phyloP scores from a whole-genome alignment of 129 eudicot genomes.

The Flaveria linearis region DNA sequence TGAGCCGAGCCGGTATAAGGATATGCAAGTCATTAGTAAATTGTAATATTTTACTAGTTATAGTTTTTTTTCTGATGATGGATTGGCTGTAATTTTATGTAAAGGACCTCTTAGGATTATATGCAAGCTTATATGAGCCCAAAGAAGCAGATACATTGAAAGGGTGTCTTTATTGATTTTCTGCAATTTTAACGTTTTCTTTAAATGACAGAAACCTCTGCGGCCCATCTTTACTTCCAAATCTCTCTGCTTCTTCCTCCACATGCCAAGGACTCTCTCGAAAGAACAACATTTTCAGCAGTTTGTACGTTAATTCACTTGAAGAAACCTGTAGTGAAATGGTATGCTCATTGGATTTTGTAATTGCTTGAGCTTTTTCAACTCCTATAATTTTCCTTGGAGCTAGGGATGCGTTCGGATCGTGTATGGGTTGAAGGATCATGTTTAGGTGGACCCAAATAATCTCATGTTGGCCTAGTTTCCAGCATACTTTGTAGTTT shows the following conservation, averaged over 20 bases:
- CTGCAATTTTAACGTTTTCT: conserved; percentile 14
- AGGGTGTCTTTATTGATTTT: neutral
- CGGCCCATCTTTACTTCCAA: conserved; percentile 38
- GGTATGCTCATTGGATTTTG: conserved; percentile 33
- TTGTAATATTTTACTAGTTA: neutral
- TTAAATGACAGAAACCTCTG: conserved; percentile 34
- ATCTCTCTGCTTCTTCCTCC: conserved; percentile 38
- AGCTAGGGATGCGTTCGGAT: neutral
- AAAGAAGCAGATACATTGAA: neutral
- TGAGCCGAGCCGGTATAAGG: neutral
- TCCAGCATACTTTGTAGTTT: neutral
- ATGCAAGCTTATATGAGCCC: conserved; percentile 17
- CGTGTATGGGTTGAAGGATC: neutral
- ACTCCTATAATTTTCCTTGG: neutral
- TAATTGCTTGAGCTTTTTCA: conserved; percentile 12
- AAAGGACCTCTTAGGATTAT: neutral
- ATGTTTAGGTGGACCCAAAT: conserved; percentile 2
- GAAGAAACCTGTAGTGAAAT: conserved; percentile 42
- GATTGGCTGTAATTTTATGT: neutral
- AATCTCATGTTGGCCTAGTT: conserved; percentile 8
- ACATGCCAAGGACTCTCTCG: conserved; percentile 31
- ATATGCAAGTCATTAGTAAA: conserved; percentile 8
- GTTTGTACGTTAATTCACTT: conserved; percentile 45
- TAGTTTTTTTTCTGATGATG: neutral
- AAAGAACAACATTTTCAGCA: conserved; percentile 39